Evolutionary conservation across 805 yeast genomes (phyloP).

Genomic region (Kazachstania taianensis): DNA sequence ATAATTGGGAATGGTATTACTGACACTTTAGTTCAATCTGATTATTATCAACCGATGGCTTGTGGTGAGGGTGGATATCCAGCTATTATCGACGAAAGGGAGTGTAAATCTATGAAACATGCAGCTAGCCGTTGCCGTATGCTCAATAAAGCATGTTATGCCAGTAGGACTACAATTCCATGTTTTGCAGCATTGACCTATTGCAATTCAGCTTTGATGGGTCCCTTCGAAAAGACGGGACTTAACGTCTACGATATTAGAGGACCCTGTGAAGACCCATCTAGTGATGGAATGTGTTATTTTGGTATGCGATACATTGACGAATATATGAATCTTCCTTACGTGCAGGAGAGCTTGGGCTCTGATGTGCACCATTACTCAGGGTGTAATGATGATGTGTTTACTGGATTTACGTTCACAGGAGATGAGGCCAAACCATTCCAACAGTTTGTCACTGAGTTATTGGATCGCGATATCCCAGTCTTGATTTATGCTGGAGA

Average conservation of each 20-base stretch:
- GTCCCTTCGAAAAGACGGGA: constrained; percentile 67
- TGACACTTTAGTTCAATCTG: constrained; percentile 70
- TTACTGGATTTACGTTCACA: constrained; percentile 55
- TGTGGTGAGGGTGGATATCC: constrained; percentile 84
- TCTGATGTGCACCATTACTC: constrained; percentile 67
- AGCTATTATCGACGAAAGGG: constrained; percentile 57
- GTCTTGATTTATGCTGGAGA: constrained; percentile 91
- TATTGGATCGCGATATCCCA: constrained; percentile 62
- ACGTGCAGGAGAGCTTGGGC: constrained; percentile 69
- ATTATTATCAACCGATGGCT: constrained; percentile 84
- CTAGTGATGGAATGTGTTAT: constrained; percentile 58
- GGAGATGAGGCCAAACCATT: constrained; percentile 86
- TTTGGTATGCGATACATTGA: constrained; percentile 60
- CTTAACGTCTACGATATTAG: constrained; percentile 83
- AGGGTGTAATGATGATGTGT: constrained; percentile 61
- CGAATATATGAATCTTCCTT: constrained; percentile 58
- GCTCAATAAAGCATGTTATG: constrained; percentile 57
- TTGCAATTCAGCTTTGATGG: constrained; percentile 62
- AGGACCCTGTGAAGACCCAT: constrained; percentile 59
- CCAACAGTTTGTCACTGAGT: constrained; percentile 60
- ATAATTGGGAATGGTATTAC: constrained; percentile 91
- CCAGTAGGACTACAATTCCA: constrained; percentile 49
- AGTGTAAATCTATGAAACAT: constrained; percentile 54
- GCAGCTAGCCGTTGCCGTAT: constrained; percentile 56
- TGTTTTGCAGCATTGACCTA: constrained; percentile 80